These are phyloP conservation scores for Melanopsichium pennsylvanicum DNA, from an alignment of 1,284 basidiomycete species.

Conservation along the genomic window DNA sequence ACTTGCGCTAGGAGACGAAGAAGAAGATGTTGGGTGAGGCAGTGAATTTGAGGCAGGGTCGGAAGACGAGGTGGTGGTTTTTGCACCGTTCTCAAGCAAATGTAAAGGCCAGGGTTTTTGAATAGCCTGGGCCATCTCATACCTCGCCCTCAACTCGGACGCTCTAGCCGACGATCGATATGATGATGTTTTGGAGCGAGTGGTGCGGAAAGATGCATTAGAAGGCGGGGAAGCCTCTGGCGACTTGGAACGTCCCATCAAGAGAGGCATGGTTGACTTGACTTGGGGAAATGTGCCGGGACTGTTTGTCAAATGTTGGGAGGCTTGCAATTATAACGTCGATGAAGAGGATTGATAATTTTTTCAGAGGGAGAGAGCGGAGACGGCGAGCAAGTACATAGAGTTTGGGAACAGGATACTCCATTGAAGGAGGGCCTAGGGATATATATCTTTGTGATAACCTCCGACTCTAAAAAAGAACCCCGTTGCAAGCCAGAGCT, in stretches of 20 bases:
- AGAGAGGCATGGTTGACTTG: conserved; percentile 11
- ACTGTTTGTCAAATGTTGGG: neutral
- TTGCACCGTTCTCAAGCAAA: conserved; percentile 40
- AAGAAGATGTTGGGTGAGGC: neutral
- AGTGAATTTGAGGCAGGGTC: neutral
- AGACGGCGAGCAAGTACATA: no score
- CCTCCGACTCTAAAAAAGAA: no score
- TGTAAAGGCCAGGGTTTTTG: conserved; percentile 46
- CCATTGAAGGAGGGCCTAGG: neutral
- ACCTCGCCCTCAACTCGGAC: conserved; percentile 29
- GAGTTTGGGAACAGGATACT: no score
- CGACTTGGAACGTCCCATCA: conserved; percentile 19
- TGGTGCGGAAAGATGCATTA: conserved; percentile 12
- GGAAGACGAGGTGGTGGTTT: conserved; percentile 1
- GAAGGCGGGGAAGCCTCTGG: conserved; percentile 10
- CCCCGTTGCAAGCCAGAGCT: no score
- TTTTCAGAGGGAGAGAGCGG: neutral
- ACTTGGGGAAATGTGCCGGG: neutral
- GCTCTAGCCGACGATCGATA: conserved; percentile 14
- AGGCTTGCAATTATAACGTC: neutral
- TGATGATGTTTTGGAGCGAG: conserved; percentile 10
- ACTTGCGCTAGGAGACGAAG: neutral
- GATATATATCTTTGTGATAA: conserved; percentile 14
- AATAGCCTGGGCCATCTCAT: conserved; percentile 46
- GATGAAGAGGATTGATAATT: neutral